Base-by-base conservation (phyloP, 2,329 filamentous ascomycete species). In the Beauveria asiatica region DNA sequence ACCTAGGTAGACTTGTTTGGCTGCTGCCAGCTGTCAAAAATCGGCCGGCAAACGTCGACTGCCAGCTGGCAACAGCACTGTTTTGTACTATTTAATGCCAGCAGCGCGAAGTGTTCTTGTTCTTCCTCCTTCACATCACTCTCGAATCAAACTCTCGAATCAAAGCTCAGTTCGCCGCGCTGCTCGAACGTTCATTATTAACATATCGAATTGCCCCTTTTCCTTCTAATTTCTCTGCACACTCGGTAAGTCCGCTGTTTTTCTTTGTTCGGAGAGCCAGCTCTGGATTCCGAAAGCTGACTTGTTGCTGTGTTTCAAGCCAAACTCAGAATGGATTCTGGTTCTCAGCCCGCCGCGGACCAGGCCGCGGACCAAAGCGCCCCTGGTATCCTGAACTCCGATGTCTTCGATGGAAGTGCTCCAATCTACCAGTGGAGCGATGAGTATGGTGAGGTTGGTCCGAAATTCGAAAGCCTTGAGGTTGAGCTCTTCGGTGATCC, bases 401-500 rank as follows among this genome's bases (percentile, higher is more conserved):
- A 41, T 3, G 30, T 41, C 2, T 84, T 79, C 74, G 82, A 79
- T 16, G 72, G 76, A 42, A 82, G 82, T 59, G 86, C 84, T n/a
- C 75, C 70, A 0, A 79, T 88, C 48, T 97, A 97, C 67, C 84
- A 92, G 68, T 97, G 89, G 88, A 80, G 85, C 19, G 91, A 92
- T 11, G 90, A 96, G 3, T 89, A 82, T 65, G 94, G 93, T 2
- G 93, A 97, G 45, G 78, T 99, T 58, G 93, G 88, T 7, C 92
- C 92, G 0, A 78, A 77, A 54, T 82, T 86, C 57, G 76, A 81
- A 0, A 82, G 84, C 52, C 82, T 99, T 0, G 93, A 97, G 76
- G 66, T 80, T 8, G 77, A 87, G 66, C 83, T 99, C 7, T 99
- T 95, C 61, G 85, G 85, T 5, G 71, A 76, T 59, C 79, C 82